These are phyloP conservation scores for Entelexis sorbosivorans DNA, from an alignment of 1,139 yeast species.

Conservation along the genomic window DNA sequence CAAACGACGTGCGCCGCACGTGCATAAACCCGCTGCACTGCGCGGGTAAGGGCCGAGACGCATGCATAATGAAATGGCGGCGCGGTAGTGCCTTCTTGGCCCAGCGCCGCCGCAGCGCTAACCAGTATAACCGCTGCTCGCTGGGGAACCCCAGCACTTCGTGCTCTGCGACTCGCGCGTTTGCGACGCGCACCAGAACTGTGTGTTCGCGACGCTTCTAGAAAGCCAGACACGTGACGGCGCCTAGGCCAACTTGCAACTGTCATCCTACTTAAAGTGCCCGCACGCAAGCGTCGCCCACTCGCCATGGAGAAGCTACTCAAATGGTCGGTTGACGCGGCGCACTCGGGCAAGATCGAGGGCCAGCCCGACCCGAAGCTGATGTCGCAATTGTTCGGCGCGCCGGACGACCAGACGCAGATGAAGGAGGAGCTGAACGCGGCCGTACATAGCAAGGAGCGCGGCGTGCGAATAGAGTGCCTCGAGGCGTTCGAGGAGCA, in stretches of 20 bases:
- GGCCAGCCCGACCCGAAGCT: conserved; percentile 50
- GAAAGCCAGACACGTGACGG: neutral
- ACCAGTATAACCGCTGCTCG: no score
- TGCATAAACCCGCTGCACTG: neutral
- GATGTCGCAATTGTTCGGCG: conserved; percentile 69
- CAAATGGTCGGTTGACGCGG: conserved; percentile 70
- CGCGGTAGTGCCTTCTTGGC: no score
- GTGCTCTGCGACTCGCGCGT: no score
- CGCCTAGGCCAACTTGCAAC: neutral
- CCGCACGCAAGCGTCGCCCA: neutral
- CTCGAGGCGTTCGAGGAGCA: conserved; percentile 89
- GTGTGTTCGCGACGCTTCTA: conserved; percentile 5
- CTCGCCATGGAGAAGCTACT: conserved; percentile 67
- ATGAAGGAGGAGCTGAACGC: conserved; percentile 68
- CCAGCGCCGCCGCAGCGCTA: no score
- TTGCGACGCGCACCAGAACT: no score
- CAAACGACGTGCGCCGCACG: neutral
- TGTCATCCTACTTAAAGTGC: neutral
- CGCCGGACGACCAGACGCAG: conserved; percentile 65
- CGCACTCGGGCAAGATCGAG: conserved; percentile 24
- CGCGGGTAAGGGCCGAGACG: neutral
- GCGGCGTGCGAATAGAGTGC: conserved; percentile 56
- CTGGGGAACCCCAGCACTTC: no score
- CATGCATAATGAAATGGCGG: neutral
- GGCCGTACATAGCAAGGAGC: conserved; percentile 50